Conservation (phyloP, 73 alveolate species). For the Paramecium tetraurelia region DNA sequence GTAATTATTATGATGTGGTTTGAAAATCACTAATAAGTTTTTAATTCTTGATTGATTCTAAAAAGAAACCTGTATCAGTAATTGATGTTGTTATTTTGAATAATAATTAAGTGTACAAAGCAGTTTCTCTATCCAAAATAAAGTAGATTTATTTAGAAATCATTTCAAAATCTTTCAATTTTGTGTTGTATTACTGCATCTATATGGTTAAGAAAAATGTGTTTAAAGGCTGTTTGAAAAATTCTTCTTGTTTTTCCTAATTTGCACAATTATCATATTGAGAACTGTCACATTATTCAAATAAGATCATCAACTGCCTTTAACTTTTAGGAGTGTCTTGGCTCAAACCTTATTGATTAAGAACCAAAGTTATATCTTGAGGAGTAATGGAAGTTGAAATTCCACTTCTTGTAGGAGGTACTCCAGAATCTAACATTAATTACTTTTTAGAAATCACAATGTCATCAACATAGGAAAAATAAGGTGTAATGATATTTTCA, state of each 20-base stretch:
- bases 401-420: background rate
- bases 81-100: background rate
- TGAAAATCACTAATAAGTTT: background rate
- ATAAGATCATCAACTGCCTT: background rate
- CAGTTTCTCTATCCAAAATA: background rate
- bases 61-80: background rate
- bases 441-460: background rate
- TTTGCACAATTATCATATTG: background rate
- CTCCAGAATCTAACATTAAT: background rate
- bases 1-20: background rate
- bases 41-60: background rate
- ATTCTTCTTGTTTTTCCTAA: background rate
- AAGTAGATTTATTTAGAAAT: background rate
- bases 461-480: background rate
- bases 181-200: background rate
- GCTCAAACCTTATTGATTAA: background rate
- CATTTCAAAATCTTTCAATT: background rate
- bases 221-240: background rate
- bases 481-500: conserved; percentile 16
- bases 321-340: background rate
- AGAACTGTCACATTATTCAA: background rate
- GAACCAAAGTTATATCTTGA: background rate
- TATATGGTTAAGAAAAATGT: background rate
- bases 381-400: background rate
- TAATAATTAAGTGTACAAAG: background rate